phyloP scores from a whole-genome alignment of 2,329 filamentous ascomycete genomes.

The Botryotinia convoluta region DNA sequence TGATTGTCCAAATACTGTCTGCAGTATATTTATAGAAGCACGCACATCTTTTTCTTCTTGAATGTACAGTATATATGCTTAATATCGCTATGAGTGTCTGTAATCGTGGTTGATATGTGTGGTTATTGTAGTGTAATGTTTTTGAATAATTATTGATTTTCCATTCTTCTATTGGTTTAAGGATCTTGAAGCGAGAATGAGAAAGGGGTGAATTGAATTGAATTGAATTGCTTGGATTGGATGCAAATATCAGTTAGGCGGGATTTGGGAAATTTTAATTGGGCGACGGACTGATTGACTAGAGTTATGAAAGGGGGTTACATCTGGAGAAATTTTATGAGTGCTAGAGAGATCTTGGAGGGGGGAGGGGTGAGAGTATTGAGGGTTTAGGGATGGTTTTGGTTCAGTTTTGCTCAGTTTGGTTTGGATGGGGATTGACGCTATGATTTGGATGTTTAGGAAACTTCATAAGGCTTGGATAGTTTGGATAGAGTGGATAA shows the following conservation, averaged over 20 bases:
- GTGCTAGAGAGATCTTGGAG: neutral
- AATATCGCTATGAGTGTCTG: neutral
- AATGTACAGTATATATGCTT: neutral
- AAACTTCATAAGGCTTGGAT: no score
- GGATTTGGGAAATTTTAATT: neutral
- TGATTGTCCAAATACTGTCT: neutral
- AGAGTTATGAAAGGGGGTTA: neutral
- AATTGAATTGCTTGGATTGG: neutral
- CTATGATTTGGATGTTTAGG: neutral
- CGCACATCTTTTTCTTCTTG: neutral
- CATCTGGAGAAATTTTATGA: neutral
- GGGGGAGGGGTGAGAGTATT: neutral
- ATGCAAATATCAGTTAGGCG: neutral
- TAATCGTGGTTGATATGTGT: neutral
- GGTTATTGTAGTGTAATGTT: neutral
- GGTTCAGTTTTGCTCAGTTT: neutral
- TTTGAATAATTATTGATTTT: neutral
- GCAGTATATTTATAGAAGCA: neutral
- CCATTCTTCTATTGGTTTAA: neutral
- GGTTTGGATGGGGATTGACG: neutral
- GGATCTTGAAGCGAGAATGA: neutral
- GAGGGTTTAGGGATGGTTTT: neutral
- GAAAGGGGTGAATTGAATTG: neutral
- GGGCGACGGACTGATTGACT: neutral
- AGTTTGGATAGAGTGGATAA: no score